Base-by-base conservation (phyloP, 2,329 filamentous ascomycete genomes). In the Penicillium italicum region DNA sequence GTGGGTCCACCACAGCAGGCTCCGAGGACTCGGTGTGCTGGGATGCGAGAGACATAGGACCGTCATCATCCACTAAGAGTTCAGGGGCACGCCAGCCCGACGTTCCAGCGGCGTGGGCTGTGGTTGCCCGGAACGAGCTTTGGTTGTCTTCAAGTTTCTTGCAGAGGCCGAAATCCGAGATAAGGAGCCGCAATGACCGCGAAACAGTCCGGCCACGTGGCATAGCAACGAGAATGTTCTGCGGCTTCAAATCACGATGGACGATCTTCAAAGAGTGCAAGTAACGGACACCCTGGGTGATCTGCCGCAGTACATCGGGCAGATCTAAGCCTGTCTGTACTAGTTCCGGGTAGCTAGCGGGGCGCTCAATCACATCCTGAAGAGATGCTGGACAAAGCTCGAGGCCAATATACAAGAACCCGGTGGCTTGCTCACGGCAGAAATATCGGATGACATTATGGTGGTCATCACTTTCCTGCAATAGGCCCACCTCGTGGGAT, bases 361-460 rank as follows among this genome's bases (percentile, higher is more conserved):
- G 89, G 65, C 88, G 88, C 70, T 94, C 89, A 40, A 97, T 85
- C 1, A 99, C 85, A 65, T 99, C 94, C 55, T 92, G 93, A 26
- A 99, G 79, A 36, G 93, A 97, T 3, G 93, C 93, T 37, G 93
- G 91, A 68, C 94, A 99, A 6, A 96, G 83, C 74, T 99, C 94
- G 22, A 99, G 78, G 0, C 93, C 94, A 66, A 99, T 99, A 72
- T 99, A 99, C 36, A 97, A 81, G 73, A 99, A 99, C 18, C 90
- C 89, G 34, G 89, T 85, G 11, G 91, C 90, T 65, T 89, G 87
- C 66, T 96, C 90, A 66, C 96, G 92, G 46, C 92, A 91, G 68
- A 91, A 97, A 70, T 99, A 99, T 37, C 93, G 90, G 62, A 99
- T 96, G 40, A 99, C 93, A 71, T 99, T 97, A 12, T 89, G 87